Evolutionary conservation across 257 asterid species (phyloP).

Genomic region (Mitragyna speciosa): DNA sequence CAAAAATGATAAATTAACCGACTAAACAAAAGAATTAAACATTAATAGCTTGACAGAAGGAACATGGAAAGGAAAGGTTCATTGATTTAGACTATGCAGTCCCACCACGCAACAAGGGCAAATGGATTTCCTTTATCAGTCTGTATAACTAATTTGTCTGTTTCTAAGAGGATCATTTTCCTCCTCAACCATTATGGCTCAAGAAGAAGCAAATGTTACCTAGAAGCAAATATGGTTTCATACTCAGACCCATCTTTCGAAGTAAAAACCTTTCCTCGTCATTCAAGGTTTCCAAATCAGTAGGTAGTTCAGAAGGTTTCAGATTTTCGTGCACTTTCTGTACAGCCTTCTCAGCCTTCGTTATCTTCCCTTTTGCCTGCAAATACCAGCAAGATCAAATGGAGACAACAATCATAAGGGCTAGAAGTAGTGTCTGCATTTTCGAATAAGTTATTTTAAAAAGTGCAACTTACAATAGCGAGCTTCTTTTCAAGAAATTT

Average conservation of each 20-base stretch:
- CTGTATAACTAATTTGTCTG: background rate
- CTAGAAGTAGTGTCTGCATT: background rate
- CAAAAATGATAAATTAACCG: background rate
- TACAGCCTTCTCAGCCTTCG: conserved; percentile 65
- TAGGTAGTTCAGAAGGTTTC: conserved; percentile 64
- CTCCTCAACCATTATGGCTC: background rate
- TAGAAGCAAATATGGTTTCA: conserved; percentile 74
- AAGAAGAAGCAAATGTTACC: conserved; percentile 43
- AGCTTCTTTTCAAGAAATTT: conserved; percentile 65
- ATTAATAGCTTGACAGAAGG: background rate
- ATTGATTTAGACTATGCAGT: background rate
- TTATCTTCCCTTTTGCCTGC: conserved; percentile 77
- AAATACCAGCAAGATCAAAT: conserved; percentile 14
- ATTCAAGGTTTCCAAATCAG: conserved; percentile 76
- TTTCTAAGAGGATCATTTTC: background rate
- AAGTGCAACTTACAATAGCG: conserved; percentile 55
- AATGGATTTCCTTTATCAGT: background rate
- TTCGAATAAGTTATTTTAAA: background rate
- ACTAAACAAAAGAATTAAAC: background rate
- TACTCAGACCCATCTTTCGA: conserved; percentile 82
- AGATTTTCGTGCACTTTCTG: conserved; percentile 52
- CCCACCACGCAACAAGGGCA: background rate
- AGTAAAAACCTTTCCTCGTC: conserved; percentile 85
- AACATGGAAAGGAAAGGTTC: background rate
- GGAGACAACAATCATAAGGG: conserved; percentile 7